These are phyloP conservation scores for Neurospora hispaniola DNA, from an alignment of 495 filamentous ascomycete species.

Conservation along the genomic window DNA sequence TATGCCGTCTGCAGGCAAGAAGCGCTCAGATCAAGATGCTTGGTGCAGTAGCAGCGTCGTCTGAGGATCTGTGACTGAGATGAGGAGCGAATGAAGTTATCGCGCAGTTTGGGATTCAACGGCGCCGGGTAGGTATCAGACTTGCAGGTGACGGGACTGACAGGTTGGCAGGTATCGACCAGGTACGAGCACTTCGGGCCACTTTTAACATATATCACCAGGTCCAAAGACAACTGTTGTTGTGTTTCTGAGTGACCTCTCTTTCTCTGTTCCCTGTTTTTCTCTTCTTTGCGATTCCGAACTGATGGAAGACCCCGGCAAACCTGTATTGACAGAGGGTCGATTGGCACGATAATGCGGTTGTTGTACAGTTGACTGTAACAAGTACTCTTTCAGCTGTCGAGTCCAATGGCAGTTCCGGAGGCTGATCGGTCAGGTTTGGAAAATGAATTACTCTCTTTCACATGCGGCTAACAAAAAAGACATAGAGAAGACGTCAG, in stretches of 20 bases:
- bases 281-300: background rate
- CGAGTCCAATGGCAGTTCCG: background rate
- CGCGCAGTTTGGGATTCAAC: background rate
- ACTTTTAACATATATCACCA: background rate
- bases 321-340: background rate
- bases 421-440: background rate
- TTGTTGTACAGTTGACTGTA: background rate
- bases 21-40: background rate
- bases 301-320: background rate
- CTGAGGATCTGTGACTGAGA: background rate
- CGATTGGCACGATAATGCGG: background rate
- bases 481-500: slow-evolving; percentile 3
- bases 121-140: background rate
- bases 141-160: background rate
- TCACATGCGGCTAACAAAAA: slow-evolving; percentile 2
- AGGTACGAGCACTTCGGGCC: background rate
- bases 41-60: background rate
- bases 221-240: background rate
- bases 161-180: background rate
- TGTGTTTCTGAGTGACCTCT: background rate
- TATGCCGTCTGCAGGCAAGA: background rate
- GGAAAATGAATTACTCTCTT: background rate
- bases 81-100: background rate
- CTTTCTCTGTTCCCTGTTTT: background rate
- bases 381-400: background rate